Base-by-base conservation (phyloP, 75 land plant genomes). In the Ceratopteris richardii region DNA sequence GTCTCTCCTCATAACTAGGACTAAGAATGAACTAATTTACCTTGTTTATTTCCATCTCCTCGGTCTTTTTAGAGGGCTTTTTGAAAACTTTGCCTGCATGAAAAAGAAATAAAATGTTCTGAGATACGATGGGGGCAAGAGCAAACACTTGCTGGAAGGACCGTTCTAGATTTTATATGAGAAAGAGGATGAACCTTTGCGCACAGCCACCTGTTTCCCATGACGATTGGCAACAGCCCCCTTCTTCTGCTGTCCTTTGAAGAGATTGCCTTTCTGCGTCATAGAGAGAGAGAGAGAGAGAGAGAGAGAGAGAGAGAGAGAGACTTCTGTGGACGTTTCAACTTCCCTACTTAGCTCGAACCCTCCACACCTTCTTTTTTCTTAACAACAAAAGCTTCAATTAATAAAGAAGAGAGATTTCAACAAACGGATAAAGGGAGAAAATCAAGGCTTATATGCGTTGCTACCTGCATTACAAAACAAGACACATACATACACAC, bases 191-290 rank as follows among this genome's bases (percentile, higher is more conserved):
- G 13, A 19, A 85, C 96, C 96, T 80, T 90, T 90, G 23, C 96
- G 96, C 46, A 60, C 66, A 24, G 39, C 57, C 26, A 66, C 29
- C 16, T 53, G 33, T 61, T 82, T 85, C n/a, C 96, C 96, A 71
- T 90, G 96, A 69, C 96, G 89, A 67, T 72, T 90, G 21, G 84
- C 80, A 40, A 90, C 82, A 0, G 66, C 44, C 31, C 62, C 65
- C 76, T 59, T 73, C 80, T 90, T 90, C 80, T 85, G 65, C 67
- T 82, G 69, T 16, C 96, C 96, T 62, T 90, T 90, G 90, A 85
- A 90, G 7, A 82, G 78, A 22, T 66, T 71, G 14, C 75, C 73
- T 65, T 85, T 85, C 72, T 90, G 96, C 62, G 96, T 90, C 96
- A 90, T 90, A 21, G 14, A 10, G 14, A 14, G 42, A 40, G 9